Base-by-base conservation (phyloP, 2,329 filamentous ascomycete species). In the Cladosporium austrohemisphaericum region DNA sequence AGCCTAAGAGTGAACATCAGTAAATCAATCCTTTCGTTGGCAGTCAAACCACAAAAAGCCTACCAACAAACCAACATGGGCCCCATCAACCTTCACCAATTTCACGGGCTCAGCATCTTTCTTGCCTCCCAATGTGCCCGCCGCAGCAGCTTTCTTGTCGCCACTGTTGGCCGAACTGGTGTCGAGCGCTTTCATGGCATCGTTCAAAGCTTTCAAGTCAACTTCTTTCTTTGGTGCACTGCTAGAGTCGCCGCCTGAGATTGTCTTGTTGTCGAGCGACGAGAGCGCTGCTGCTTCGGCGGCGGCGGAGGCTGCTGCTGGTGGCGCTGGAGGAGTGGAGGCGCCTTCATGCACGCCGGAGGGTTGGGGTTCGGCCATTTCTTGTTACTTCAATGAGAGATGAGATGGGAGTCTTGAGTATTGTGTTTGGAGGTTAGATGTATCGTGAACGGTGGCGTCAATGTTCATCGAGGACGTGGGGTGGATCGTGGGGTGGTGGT, bases 251-350 rank as follows among this genome's bases (percentile, higher is more conserved):
- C 76, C 74, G 5, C 20, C n/a, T 4, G 23, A 41, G 16, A 35
- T 20, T 3, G 37, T 41, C 49, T 73, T 71, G 51, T 71, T 73
- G 64, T 88, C 85, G 57, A 91, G 81, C 53, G 77, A 79, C 40
- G 84, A 85, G 52, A 90, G 79, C 23, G 86, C 86, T 5, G 83
- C 83, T 32, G 84, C 84, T 37, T 85, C 84, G 69, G 88, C 88
- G 68, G 85, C 83, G 71, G 88, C 85, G 68, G 89, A 85, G 62
- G 85, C 85, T 68, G 83, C 85, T 31, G 67, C 63, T 5, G 72
- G 70, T 14, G 72, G 64, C 54, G 77, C 72, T 55, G 83, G 79
- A 53, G 75, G 78, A 37, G 75, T 72, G 23, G 77, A 76, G 52
- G 79, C 79, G 63, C 82, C 83, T 65, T 85, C 80, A 54, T 76